Conservation (phyloP, 2,329 filamentous ascomycete genomes). For the Colletotrichum tabaci region DNA sequence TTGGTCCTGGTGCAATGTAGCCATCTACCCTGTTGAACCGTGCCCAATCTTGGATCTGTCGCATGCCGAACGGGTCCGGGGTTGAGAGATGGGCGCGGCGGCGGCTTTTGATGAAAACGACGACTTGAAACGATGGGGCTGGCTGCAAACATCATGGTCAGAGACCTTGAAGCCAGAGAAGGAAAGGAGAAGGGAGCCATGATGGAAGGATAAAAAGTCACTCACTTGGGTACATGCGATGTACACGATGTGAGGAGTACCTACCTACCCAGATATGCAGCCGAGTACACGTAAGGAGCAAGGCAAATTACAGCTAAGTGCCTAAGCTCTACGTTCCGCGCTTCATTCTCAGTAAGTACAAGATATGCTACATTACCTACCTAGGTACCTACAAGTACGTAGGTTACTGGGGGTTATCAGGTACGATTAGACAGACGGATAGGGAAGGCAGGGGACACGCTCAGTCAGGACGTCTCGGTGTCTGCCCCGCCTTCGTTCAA, state of each 20-base stretch:
- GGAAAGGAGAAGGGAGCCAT: background rate
- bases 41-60: slow-evolving; percentile 28
- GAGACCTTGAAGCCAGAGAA: background rate
- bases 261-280: background rate
- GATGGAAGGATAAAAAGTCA: background rate
- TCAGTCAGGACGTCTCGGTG: background rate
- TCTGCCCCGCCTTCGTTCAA: slow-evolving; percentile 1
- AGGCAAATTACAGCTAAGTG: background rate
- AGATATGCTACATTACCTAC: too few species aligned
- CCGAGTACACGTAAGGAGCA: background rate
- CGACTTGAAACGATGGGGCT: slow-evolving; percentile 26
- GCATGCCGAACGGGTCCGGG: slow-evolving; percentile 26
- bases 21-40: slow-evolving; percentile 17
- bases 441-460: background rate
- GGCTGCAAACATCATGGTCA: slow-evolving; percentile 28
- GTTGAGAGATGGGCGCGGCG: slow-evolving; percentile 11
- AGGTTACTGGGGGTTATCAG: too few species aligned
- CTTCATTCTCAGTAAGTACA: too few species aligned
- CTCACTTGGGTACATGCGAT: background rate
- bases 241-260: too few species aligned
- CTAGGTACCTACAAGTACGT: too few species aligned
- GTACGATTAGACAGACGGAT: too few species aligned
- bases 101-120: slow-evolving; percentile 20
- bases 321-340: too few species aligned
- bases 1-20: background rate